Evolutionary conservation across 495 filamentous ascomycete genomes (phyloP), one percentile per base, ranked within the genome.

Genomic region (Lasiosphaeris hirsuta): DNA sequence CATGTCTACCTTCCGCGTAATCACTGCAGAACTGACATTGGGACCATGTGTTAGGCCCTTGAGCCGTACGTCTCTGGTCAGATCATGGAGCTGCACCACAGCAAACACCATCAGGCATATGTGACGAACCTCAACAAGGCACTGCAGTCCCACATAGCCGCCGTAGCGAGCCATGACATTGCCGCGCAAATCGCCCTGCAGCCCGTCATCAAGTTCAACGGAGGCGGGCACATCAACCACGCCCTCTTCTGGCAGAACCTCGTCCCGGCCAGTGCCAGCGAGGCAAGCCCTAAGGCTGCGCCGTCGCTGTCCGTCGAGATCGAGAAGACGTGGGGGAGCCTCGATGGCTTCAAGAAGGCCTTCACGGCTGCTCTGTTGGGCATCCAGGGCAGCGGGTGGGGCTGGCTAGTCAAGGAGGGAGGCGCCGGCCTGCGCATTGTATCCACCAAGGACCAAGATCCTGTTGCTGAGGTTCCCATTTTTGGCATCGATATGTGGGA

Each of bases 401-500:
- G 87, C 30, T 96, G 92, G 92, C 76, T 96, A 51, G 91, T 96
- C 48, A 87, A 89, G 79, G 90, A 96, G 70, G 86, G 81, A 57
- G 83, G 84, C 8, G 83, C 85, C 71, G 86, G 84, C 7, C 75
- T 96, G 51, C 72, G 76, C 57, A 91, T 96, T 72, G 82, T 83
- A 81, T 90, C 69, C 81, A 92, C 81, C 82, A 90, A 82, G 88
- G 76, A 97, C 78, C 94, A 98, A 72, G 95, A 98, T 69, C 89
- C 94, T 3, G 90, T 97, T 35, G 85, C 96, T 10, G 96, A 87
- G 74, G 78, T 82, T 53, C 92, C 94, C 51, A 74, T 98, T 47
- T 80, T 98, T 35, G 94, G 95, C 11, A 88, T 98, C 66, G 94
- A 98, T 78, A 95, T 94, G 67, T 98, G 94, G 94, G 94, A 98